phyloP scores from a whole-genome alignment of 2,329 filamentous ascomycete genomes.

The Dryadomyces sulphureus region DNA sequence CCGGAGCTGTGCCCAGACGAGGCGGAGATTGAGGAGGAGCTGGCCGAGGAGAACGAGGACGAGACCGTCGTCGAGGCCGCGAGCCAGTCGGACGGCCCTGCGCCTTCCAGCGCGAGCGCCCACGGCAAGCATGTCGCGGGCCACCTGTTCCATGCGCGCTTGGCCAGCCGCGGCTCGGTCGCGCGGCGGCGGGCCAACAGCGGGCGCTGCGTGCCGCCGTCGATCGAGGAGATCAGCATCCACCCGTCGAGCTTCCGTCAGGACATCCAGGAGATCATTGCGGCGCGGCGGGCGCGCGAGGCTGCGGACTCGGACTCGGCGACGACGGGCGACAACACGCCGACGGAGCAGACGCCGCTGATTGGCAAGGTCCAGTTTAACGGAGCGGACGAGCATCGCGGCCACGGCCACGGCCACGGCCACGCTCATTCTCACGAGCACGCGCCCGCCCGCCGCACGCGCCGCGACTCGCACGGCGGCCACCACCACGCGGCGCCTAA shows the following conservation, averaged over 20 bases:
- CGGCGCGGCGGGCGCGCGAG: constrained; percentile 52
- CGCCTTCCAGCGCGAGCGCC: constrained; percentile 8
- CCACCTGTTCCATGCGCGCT: constrained; percentile 19
- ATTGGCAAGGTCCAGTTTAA: constrained; percentile 13
- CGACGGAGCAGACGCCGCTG: constrained; percentile 25
- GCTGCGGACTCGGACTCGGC: constrained; percentile 31
- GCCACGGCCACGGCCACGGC: constrained; percentile 12
- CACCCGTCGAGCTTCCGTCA: constrained; percentile 84
- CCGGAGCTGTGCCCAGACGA: constrained; percentile 28
- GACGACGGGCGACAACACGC: constrained; percentile 17
- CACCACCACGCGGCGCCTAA: constrained; percentile 71
- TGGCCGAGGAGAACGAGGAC: not conserved
- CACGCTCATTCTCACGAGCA: constrained; percentile 13
- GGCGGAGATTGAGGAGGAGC: constrained; percentile 22
- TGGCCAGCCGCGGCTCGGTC: constrained; percentile 13
- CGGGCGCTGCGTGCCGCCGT: constrained; percentile 40
- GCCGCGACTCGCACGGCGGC: constrained; percentile 45
- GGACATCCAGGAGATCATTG: constrained; percentile 67
- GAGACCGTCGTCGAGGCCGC: not conserved
- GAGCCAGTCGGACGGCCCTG: not conserved
- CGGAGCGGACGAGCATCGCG: constrained; percentile 14
- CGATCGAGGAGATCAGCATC: constrained; percentile 62
- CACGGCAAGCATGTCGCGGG: constrained; percentile 20
- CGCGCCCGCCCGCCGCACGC: constrained; percentile 16
- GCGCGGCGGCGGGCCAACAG: constrained; percentile 24